These are phyloP conservation scores for Saccharomycopsis crataegensis DNA, from an alignment of 1,139 yeast genomes.

Conservation along the genomic window DNA sequence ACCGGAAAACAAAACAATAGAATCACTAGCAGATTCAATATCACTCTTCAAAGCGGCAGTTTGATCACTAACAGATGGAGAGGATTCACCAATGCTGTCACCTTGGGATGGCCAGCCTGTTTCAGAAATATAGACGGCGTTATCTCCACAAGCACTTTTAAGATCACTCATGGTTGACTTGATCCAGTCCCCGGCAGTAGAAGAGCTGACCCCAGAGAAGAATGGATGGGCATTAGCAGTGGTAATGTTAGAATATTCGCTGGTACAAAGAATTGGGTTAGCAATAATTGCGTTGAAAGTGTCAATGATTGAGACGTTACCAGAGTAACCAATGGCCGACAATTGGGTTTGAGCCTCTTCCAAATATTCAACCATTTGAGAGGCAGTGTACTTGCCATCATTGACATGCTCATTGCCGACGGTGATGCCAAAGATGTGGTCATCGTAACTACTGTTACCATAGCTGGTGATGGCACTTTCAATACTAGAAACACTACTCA, in stretches of 20 bases:
- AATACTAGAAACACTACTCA: constrained; percentile 38
- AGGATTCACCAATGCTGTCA: constrained; percentile 53
- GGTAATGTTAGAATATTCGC: constrained; percentile 59
- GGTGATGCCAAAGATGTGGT: constrained; percentile 53
- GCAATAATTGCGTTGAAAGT: constrained; percentile 73
- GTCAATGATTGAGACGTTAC: constrained; percentile 76
- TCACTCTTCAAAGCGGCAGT: constrained; percentile 36
- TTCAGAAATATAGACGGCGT: constrained; percentile 70
- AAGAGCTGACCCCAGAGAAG: constrained; percentile 71
- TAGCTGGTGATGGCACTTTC: constrained; percentile 38
- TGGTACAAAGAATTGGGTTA: constrained; percentile 61
- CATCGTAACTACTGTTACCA: constrained; percentile 48
- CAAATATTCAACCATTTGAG: constrained; percentile 50
- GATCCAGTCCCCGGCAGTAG: constrained; percentile 67
- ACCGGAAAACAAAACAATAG: constrained; percentile 64
- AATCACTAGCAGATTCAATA: constrained; percentile 20
- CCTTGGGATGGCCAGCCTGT: constrained; percentile 91
- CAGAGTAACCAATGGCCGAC: constrained; percentile 52
- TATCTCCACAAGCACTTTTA: constrained; percentile 43
- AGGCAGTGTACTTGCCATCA: constrained; percentile 51
- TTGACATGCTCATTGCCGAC: constrained; percentile 78
- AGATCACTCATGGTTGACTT: constrained; percentile 49
- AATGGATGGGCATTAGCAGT: constrained; percentile 88
- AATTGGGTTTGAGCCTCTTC: constrained; percentile 53
- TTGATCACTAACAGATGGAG: constrained; percentile 63